Evolutionary conservation across 257 asterid species (phyloP), one percentile per base, ranked within the genome.

Genomic region (Solanum stenotomum): DNA sequence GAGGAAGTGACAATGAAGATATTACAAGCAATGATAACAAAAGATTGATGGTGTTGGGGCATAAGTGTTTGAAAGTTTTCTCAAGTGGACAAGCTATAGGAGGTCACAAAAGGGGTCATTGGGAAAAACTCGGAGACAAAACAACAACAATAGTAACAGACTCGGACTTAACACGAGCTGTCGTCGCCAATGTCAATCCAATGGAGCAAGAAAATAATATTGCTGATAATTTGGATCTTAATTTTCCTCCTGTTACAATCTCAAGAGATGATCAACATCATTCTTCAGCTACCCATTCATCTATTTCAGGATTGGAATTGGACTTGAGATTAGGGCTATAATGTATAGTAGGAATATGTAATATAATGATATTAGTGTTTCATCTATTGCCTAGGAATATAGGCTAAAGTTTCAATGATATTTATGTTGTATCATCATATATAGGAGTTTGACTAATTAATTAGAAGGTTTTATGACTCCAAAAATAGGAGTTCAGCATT

Each of bases 21-120:
- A 42, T 59, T 2, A 75, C 79, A 23, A 72, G 82, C 68, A 89
- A 87, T 20, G 81, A 52, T 13, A 65, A 70, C 44, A 74, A 85
- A 59, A 75, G 35, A 8, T 29, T 85, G 79, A 88, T 87, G 90
- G 84, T 16, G 0, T 34, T 18, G 9, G 15, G 90, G 2, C 99
- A 95, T 88, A 93, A 90, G 85, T 95, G 99, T 88, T 88, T 87
- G 72, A 92, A 95, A 94, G 97, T 94, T 86, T 96, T 96, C 67
- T 90, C 98, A 29, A 94, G 94, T 44, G 97, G 98, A 0, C 96
- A 95, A 88, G 98, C 98, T 18, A 83, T 94, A 88, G 98, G 98
- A 4, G 97, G 98, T 2, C 99, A 95, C 88, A 96, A 91, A 90
- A 93, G 98, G 91, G 92, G 98, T 89, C 99, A 95, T 10, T 94